Evolutionary conservation across 2,329 filamentous ascomycete genomes (phyloP), one percentile per base, ranked within the genome.

Genomic region (Aspergillus cejpii): DNA sequence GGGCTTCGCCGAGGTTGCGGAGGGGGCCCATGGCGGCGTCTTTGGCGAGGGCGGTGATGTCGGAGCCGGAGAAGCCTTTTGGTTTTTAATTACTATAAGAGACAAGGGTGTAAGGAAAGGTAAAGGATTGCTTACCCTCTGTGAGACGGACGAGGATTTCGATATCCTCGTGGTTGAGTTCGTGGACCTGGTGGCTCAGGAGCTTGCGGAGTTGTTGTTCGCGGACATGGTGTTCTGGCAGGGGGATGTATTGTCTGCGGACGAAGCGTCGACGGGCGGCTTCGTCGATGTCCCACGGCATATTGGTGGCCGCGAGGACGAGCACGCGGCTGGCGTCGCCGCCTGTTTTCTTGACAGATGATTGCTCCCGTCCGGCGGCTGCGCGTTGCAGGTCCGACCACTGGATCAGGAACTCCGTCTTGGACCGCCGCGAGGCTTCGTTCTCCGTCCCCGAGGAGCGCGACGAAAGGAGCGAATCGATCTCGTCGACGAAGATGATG

Each of bases 401-500:
- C 61, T 96, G 90, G 21, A 98, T 96, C 23, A 98, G 72, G 57
- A 98, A 98, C 62, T 98, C 92, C 0, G 92, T 98, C 70, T 98
- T 98, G 61, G 96, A 94, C 44, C 92, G 80, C 45, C 91, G 77
- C 0, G 89, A 94, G 1, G 92, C 88, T 68, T 98, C 92, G 57
- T 97, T 87, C 60, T 97, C 92, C 1, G 87, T 84, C 2, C 66
- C 64, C 1, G 83, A 83, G 0, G 87, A 87, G 41, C 92, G 77
- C 12, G 89, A 81, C 1, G 89, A 94, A 0, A 98, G 76, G 0
- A 98, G 72, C 0, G 90, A 95, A 64, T 98, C 92, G 51, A 98
- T 98, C 64, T 98, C 92, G 59, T 98, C 92, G 3, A 98, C 89
- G 56, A 98, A 98, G 47, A 98, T 97, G 63, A 98, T 97, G 49